Conservation (phyloP, 768 basidiomycete genomes). For the Phanerochaete sordida region DNA sequence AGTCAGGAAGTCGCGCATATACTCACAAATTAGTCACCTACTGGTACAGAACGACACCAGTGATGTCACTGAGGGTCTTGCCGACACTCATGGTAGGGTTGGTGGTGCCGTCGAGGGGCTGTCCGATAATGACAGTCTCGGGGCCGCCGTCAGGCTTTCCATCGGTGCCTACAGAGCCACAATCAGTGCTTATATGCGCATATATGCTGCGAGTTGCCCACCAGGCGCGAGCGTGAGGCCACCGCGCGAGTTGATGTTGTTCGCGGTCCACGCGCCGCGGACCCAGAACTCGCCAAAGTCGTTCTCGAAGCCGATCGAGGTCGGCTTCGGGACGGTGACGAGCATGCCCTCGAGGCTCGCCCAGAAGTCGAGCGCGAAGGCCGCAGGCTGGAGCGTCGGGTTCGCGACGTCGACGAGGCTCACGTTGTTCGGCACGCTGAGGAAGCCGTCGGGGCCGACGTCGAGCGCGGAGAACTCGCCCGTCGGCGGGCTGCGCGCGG, state of each 20-base stretch:
- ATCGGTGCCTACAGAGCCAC: conserved; percentile 35
- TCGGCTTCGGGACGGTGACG: conserved; percentile 48
- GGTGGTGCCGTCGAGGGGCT: conserved; percentile 49
- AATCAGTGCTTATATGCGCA: background rate
- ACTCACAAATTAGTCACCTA: conserved; percentile 16
- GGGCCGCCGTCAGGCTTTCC: conserved; percentile 58
- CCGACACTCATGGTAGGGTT: conserved; percentile 52
- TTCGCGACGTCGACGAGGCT: conserved; percentile 42
- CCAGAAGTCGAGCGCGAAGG: conserved; percentile 61
- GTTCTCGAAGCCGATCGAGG: conserved; percentile 48
- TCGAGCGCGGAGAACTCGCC: conserved; percentile 46
- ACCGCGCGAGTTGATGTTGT: conserved; percentile 52
- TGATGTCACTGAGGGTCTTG: conserved; percentile 44
- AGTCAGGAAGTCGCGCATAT: background rate
- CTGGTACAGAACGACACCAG: conserved; percentile 53
- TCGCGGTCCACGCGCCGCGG: conserved; percentile 49
- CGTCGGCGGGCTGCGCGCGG: conserved; percentile 48
- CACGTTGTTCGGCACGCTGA: conserved; percentile 52
- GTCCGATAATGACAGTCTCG: conserved; percentile 50
- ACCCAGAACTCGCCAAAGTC: conserved; percentile 57
- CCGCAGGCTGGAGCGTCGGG: conserved; percentile 42
- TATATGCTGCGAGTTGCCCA: conserved; percentile 23
- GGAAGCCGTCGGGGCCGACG: conserved; percentile 47
- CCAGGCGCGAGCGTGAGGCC: conserved; percentile 51
- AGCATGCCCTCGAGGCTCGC: conserved; percentile 56